phyloP scores from a whole-genome alignment of 345 rosid genomes.

The Populus simonii region DNA sequence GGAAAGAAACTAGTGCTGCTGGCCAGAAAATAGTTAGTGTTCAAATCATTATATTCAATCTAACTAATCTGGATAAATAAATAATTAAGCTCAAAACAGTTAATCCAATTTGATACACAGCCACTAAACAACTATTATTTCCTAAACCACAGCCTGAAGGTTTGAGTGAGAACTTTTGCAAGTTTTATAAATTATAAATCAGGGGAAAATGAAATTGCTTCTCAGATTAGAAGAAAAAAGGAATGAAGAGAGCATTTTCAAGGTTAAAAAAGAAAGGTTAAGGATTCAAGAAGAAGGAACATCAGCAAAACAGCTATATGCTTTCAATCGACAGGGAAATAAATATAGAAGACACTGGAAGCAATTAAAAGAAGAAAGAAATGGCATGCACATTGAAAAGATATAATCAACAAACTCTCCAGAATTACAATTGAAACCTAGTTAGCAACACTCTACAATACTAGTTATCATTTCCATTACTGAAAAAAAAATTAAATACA shows the following conservation, averaged over 20 bases:
- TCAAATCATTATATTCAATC: neutral
- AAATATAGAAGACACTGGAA: neutral
- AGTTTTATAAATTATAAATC: neutral
- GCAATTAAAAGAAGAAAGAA: neutral
- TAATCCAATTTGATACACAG: neutral
- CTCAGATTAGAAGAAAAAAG: neutral
- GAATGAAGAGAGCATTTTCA: neutral
- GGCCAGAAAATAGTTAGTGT: neutral
- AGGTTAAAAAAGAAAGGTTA: neutral
- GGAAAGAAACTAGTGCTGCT: neutral
- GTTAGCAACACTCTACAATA: neutral
- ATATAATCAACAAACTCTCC: neutral
- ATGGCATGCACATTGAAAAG: neutral
- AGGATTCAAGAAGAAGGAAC: neutral
- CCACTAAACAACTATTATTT: neutral
- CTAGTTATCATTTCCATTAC: neutral
- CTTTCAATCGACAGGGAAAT: neutral
- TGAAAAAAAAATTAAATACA: neutral
- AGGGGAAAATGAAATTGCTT: neutral
- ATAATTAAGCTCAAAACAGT: neutral
- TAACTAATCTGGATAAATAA: neutral
- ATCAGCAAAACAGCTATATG: neutral
- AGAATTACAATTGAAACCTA: neutral
- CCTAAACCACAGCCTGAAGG: neutral
- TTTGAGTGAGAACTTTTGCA: neutral